These are phyloP conservation scores for Metschnikowia shivogae DNA, from an alignment of 805 yeast species.

Conservation along the genomic window DNA sequence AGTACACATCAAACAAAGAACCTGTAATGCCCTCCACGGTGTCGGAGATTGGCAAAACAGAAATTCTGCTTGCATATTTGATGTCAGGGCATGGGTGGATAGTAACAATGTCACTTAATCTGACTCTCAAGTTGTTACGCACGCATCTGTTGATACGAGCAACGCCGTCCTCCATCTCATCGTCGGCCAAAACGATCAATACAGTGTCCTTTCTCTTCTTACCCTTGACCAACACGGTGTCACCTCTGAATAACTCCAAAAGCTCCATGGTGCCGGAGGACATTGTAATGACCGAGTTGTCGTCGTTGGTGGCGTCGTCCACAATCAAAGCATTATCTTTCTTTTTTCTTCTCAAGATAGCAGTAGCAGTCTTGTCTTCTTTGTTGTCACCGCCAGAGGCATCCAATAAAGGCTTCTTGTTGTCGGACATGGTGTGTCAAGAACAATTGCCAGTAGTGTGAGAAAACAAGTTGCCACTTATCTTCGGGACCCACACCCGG, in stretches of 20 bases:
- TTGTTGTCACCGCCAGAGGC: conserved; percentile 62
- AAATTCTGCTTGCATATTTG: conserved; percentile 91
- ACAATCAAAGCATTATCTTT: conserved; percentile 92
- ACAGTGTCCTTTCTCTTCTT: conserved; percentile 98
- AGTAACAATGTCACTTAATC: conserved; percentile 88
- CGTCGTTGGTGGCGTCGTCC: conserved; percentile 96
- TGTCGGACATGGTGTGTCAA: conserved; percentile 18
- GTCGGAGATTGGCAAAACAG: conserved; percentile 95
- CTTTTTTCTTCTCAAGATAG: conserved; percentile 95
- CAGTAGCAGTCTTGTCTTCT: conserved; percentile 86
- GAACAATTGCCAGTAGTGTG: conserved; percentile 3
- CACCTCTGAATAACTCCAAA: conserved; percentile 94
- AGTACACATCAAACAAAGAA: conserved; percentile 88
- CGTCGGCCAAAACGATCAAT: conserved; percentile 90
- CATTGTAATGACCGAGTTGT: conserved; percentile 94
- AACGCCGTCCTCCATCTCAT: conserved; percentile 93
- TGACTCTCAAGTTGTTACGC: conserved; percentile 88
- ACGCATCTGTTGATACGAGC: conserved; percentile 94
- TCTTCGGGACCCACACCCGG: conserved; percentile 1
- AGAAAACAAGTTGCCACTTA: conserved; percentile 4
- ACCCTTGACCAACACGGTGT: conserved; percentile 95
- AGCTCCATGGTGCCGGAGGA: conserved; percentile 93
- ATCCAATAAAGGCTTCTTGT: conserved; percentile 39
- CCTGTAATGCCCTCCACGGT: conserved; percentile 98
- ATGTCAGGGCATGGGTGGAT: conserved; percentile 97